Conservation (phyloP, 192 early-diverging fungal genomes). For the Backusella westeae region DNA sequence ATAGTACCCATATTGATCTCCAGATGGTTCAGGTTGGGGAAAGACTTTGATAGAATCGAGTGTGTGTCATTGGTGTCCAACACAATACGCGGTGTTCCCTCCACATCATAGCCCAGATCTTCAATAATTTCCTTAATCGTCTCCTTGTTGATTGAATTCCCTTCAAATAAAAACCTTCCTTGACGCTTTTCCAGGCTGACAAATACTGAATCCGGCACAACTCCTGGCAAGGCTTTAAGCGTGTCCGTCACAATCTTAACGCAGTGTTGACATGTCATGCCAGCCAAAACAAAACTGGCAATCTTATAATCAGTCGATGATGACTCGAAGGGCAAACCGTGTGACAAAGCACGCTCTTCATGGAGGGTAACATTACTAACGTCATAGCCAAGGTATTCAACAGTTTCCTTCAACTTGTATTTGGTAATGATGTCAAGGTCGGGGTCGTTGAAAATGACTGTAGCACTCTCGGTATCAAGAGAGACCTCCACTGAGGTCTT, state of each 20-base stretch:
- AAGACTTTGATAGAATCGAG: background rate
- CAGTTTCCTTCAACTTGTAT: background rate
- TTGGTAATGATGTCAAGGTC: background rate
- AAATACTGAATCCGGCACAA: slow-evolving; percentile 49
- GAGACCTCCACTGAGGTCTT: slow-evolving; percentile 4
- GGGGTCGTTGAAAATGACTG: background rate
- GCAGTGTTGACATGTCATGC: slow-evolving; percentile 89
- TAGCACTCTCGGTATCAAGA: slow-evolving; percentile 10
- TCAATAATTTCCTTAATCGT: slow-evolving; percentile 57
- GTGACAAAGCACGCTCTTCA: background rate
- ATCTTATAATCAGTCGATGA: background rate
- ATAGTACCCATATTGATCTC: background rate
- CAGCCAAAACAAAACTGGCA: slow-evolving; percentile 42
- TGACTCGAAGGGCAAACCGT: background rate
- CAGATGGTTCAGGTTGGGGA: background rate
- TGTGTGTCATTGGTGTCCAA: background rate
- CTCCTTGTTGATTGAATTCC: slow-evolving; percentile 24
- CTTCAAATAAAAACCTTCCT: slow-evolving; percentile 52
- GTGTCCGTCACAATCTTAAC: slow-evolving; percentile 65
- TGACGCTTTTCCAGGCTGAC: slow-evolving; percentile 70
- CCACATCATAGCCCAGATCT: slow-evolving; percentile 74
- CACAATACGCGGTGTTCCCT: background rate
- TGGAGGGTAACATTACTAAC: background rate
- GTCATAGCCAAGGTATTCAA: slow-evolving; percentile 29
- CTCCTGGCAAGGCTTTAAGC: slow-evolving; percentile 48